Evolutionary conservation across 2,329 filamentous ascomycete species (phyloP), one percentile per base, ranked within the genome.

Genomic region (Talaromyces sp.): DNA sequence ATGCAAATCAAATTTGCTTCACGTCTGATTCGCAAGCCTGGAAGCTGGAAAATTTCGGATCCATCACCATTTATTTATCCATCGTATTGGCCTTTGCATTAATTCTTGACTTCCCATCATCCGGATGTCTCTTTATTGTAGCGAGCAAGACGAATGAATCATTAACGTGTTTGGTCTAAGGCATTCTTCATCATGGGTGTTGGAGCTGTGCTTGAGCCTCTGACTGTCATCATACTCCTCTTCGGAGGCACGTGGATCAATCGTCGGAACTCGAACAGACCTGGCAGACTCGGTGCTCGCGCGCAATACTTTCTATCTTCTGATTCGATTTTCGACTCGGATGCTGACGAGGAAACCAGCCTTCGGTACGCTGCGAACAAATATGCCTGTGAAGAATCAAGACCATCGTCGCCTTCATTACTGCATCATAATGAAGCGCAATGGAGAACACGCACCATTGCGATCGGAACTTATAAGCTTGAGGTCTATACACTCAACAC

Each of bases 241-340:
- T 82, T 87, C 65, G 84, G 84, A 64, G 87, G 87, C 31, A 87
- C 86, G 16, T 85, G 85, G 80, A 81, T 89, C 69, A 89, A 89
- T 72, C 81, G 86, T 58, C 69, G 72, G 39, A 61, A 54, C 9
- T 54, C 50, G n/a, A 35, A 37, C 31, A 22, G 8, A 22, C 22
- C 50, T 5, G 14, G 50, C 9, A 54, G 31, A 33, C 24, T 33
- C 10, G 27, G 14, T 22, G 11, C 43, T 50, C 31, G 31, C 58
- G 13, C 59, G 1, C 33, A 33, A 10, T 27, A 50, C 11, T 13
- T 22, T n/a, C 45, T 52, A 10, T 52, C 59, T 14, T 39, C 13
- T 10, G 35, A 16, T 52, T 48, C 22, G 48, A 13, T 16, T 24
- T 37, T 37, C 22, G 61, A 56, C 37, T 33, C 48, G 35, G 37